Evolutionary conservation across 352 stramenopile species (phyloP).

Genomic region (Thalassiosira exigua): DNA sequence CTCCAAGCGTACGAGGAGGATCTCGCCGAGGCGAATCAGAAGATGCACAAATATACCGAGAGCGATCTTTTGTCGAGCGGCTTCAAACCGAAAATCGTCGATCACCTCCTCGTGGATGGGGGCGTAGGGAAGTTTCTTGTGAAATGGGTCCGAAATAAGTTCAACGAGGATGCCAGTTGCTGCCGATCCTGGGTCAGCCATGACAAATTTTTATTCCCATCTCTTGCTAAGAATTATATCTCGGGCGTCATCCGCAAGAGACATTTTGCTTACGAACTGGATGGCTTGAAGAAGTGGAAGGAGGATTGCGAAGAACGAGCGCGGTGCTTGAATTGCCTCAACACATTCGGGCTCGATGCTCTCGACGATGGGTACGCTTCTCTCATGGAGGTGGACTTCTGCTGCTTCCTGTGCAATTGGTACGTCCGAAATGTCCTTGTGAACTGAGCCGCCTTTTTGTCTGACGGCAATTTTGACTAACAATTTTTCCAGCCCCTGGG

Average conservation of each 20-base stretch:
- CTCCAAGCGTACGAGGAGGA: slow-evolving; percentile 25
- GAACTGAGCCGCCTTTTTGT: no score
- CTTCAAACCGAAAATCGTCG: slow-evolving; percentile 47
- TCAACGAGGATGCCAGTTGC: background rate
- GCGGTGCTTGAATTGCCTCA: slow-evolving; percentile 16
- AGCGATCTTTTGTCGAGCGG: slow-evolving; percentile 28
- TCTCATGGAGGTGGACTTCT: slow-evolving; percentile 55
- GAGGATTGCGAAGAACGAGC: slow-evolving; percentile 20
- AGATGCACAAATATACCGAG: slow-evolving; percentile 28
- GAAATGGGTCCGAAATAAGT: slow-evolving; percentile 15
- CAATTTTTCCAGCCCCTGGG: no score
- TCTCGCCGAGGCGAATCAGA: slow-evolving; percentile 1
- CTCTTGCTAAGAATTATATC: slow-evolving; percentile 30
- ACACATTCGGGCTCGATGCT: slow-evolving; percentile 12
- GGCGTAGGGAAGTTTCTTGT: slow-evolving; percentile 42
- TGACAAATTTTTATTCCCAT: slow-evolving; percentile 53
- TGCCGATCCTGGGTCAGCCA: slow-evolving; percentile 42
- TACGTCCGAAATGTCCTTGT: no score
- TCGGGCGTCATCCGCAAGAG: slow-evolving; percentile 4
- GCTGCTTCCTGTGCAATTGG: slow-evolving; percentile 61
- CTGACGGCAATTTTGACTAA: no score
- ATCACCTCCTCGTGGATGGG: slow-evolving; percentile 34
- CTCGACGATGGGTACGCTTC: slow-evolving; percentile 14
- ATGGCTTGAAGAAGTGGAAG: slow-evolving; percentile 8
- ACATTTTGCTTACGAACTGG: background rate